phyloP scores from a whole-genome alignment of 2,329 filamentous ascomycete species.

The Aspergillus ibericus region DNA sequence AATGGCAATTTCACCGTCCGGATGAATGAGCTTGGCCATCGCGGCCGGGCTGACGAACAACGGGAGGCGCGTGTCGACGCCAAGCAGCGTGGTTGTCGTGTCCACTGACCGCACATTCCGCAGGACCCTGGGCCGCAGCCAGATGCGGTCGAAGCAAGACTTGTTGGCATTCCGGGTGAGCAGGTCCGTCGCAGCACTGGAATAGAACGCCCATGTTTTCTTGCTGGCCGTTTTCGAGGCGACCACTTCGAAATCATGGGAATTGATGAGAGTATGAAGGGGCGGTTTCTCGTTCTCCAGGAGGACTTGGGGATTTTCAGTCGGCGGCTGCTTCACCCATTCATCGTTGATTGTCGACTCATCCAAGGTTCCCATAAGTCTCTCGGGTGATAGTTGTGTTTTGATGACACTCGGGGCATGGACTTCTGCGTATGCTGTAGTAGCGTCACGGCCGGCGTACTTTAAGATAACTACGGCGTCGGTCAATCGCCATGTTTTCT shows the following conservation, averaged over 20 bases:
- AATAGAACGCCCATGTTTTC: conserved; percentile 69
- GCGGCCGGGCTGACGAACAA: conserved; percentile 65
- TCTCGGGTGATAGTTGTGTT: conserved; percentile 44
- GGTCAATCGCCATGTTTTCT: neutral
- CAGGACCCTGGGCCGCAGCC: conserved; percentile 60
- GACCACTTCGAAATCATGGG: conserved; percentile 61
- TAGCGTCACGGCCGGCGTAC: conserved; percentile 49
- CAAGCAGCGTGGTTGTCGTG: conserved; percentile 56
- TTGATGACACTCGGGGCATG: conserved; percentile 50
- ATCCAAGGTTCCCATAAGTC: conserved; percentile 54
- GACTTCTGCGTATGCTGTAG: conserved; percentile 46
- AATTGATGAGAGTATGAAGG: conserved; percentile 57
- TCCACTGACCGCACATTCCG: conserved; percentile 57
- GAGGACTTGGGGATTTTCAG: conserved; percentile 28
- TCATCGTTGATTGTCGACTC: conserved; percentile 49
- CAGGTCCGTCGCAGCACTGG: conserved; percentile 63
- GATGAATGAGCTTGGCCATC: conserved; percentile 63
- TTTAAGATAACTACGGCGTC: conserved; percentile 42
- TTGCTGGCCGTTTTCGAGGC: conserved; percentile 57
- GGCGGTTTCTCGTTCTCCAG: conserved; percentile 49
- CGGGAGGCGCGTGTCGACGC: conserved; percentile 53
- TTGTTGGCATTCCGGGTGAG: conserved; percentile 59
- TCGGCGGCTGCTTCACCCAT: conserved; percentile 47
- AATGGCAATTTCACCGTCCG: conserved; percentile 62
- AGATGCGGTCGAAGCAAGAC: conserved; percentile 55